Conservation (phyloP, 2,329 filamentous ascomycete genomes). For the Alternaria sp. region DNA sequence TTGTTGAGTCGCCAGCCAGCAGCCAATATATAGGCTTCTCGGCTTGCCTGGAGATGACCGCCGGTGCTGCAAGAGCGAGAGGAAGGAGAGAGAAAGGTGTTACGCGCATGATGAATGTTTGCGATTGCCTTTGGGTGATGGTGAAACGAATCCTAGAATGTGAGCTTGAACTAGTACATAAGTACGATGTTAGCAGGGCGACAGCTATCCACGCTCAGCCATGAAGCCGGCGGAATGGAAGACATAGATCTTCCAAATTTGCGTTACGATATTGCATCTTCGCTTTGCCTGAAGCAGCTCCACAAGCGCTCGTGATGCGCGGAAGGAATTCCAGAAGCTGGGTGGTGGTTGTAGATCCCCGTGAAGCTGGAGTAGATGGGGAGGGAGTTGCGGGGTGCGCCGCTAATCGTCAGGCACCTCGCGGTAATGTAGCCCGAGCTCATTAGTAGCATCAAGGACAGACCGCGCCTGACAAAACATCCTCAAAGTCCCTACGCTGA, state of each 20-base stretch:
- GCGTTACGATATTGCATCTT: neutral
- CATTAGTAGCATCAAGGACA: neutral
- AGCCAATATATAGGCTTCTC: slow-evolving; percentile 43
- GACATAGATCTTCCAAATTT: neutral
- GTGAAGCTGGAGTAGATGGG: slow-evolving; percentile 1
- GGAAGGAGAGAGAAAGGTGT: slow-evolving; percentile 23
- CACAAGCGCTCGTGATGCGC: neutral
- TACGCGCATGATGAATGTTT: slow-evolving; percentile 21
- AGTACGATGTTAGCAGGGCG: neutral
- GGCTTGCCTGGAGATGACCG: slow-evolving; percentile 5
- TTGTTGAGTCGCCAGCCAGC: slow-evolving; percentile 51
- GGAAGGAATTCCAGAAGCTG: slow-evolving; percentile 1
- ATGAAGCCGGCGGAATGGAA: slow-evolving; percentile 13
- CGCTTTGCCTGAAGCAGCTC: neutral
- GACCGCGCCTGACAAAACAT: too few relatives aligned
- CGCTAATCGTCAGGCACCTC: slow-evolving; percentile 22
- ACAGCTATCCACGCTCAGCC: neutral
- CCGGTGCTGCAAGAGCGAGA: slow-evolving; percentile 24
- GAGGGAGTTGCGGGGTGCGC: slow-evolving; percentile 17
- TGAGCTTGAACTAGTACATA: neutral
- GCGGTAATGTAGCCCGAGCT: slow-evolving; percentile 23
- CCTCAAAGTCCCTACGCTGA: neutral
- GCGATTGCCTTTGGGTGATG: neutral
- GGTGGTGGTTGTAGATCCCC: slow-evolving; percentile 2
- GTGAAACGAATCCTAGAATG: too few relatives aligned